These are phyloP conservation scores for Euphorbia tirucalli DNA, from an alignment of 345 rosid genomes.

Conservation along the genomic window DNA sequence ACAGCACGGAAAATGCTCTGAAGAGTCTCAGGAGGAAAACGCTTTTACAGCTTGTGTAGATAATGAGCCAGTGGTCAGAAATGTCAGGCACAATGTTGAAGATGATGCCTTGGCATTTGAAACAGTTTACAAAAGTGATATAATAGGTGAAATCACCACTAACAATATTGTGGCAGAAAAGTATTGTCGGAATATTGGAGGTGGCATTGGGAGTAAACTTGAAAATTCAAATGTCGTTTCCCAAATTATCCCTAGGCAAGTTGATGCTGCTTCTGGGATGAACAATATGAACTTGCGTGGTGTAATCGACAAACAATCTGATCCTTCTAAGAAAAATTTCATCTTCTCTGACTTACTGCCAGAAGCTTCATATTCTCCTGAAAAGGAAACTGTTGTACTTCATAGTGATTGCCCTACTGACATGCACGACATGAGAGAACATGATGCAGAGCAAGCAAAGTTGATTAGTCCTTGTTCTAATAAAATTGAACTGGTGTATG, in stretches of 20 bases:
- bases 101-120: slow-evolving; percentile 25
- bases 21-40: slow-evolving; percentile 24
- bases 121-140: slow-evolving; percentile 17
- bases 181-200: slow-evolving; percentile 19
- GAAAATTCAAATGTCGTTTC: slow-evolving; percentile 28
- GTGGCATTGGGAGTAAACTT: slow-evolving; percentile 21
- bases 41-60: slow-evolving; percentile 14
- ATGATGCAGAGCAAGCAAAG: slow-evolving; percentile 23
- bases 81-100: slow-evolving; percentile 27
- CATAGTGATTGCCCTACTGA: slow-evolving; percentile 19
- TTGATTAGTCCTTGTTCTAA: slow-evolving; percentile 20
- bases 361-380: slow-evolving; percentile 16
- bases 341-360: slow-evolving; percentile 19
- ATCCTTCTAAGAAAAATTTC: slow-evolving; percentile 1
- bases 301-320: slow-evolving; percentile 15
- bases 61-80: slow-evolving; percentile 5
- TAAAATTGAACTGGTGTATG: slow-evolving; percentile 30
- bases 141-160: slow-evolving; percentile 19
- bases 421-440: slow-evolving; percentile 15
- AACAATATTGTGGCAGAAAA: slow-evolving; percentile 18
- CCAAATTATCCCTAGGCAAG: slow-evolving; percentile 26
- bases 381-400: slow-evolving; percentile 22
- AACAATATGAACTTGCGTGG: slow-evolving; percentile 21
- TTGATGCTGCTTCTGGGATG: slow-evolving; percentile 30
- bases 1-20: slow-evolving; percentile 22